Conservation (phyloP, 495 filamentous ascomycete species). For the Acidomyces sp. region DNA sequence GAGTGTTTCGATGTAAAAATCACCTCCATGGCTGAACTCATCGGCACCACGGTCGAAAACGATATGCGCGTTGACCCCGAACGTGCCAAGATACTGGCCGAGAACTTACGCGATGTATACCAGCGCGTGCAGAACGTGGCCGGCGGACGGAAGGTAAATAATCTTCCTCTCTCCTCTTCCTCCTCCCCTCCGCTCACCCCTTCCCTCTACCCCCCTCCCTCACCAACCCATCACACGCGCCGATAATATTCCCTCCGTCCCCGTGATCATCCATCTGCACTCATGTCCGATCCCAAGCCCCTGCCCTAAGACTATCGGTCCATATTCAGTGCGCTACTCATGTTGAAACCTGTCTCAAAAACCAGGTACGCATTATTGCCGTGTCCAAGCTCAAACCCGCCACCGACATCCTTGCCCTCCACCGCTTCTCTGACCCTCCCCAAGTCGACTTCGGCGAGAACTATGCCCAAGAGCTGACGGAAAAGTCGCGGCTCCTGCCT, state of each 20-base stretch:
- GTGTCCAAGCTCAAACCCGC: constrained; percentile 91
- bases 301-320: too few species aligned
- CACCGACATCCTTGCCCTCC: constrained; percentile 72
- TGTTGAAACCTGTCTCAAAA: too few species aligned
- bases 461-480: constrained; percentile 80
- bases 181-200: neutral
- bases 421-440: constrained; percentile 36
- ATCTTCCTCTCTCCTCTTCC: neutral
- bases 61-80: constrained; percentile 27
- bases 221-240: neutral
- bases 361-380: constrained; percentile 68
- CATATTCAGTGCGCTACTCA: too few species aligned
- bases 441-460: constrained; percentile 93
- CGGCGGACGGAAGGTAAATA: constrained; percentile 7
- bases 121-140: constrained; percentile 22
- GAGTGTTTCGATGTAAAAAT: too few species aligned
- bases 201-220: neutral
- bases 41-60: too few species aligned
- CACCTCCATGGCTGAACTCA: too few species aligned
- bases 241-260: too few species aligned
- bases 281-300: too few species aligned
- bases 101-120: constrained; percentile 25
- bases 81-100: constrained; percentile 25
- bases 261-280: too few species aligned
- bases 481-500: constrained; percentile 73